Evolutionary conservation across 2,329 filamentous ascomycete genomes (phyloP).

Genomic region (Paecilomyces niveus): DNA sequence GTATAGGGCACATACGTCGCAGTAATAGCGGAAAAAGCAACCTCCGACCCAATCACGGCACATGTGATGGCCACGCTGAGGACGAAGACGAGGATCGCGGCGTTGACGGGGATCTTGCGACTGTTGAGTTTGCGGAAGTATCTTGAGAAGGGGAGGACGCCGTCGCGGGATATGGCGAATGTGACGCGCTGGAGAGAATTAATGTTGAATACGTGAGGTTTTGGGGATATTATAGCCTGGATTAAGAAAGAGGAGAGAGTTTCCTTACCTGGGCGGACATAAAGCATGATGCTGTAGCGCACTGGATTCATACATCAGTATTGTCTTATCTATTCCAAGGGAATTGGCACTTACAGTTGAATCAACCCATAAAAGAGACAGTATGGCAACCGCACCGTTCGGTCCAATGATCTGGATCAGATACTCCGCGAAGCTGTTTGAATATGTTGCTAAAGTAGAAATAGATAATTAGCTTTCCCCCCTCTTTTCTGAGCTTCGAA

Average conservation of each 20-base stretch:
- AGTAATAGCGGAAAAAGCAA: constrained; percentile 33
- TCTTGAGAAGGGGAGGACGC: constrained; percentile 30
- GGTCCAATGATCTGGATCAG: constrained; percentile 30
- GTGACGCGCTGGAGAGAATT: constrained; percentile 36
- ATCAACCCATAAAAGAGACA: constrained; percentile 32
- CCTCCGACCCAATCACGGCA: constrained; percentile 29
- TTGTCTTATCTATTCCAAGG: constrained; percentile 13
- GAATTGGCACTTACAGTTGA: constrained; percentile 18
- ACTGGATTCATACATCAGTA: neutral
- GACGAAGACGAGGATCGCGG: constrained; percentile 24
- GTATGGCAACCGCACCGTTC: constrained; percentile 27
- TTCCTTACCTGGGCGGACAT: neutral
- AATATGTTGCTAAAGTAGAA: constrained; percentile 16
- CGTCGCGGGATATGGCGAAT: constrained; percentile 34
- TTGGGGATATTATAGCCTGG: neutral
- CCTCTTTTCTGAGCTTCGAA: neutral
- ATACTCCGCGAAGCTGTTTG: constrained; percentile 36
- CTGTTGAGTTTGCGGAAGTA: constrained; percentile 27
- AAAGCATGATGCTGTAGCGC: neutral
- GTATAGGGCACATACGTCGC: constrained; percentile 14
- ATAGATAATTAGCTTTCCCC: too few relatives aligned
- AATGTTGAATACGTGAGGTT: too few relatives aligned
- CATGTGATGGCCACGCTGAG: constrained; percentile 27
- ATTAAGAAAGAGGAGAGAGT: neutral
- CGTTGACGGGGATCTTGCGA: constrained; percentile 29